Percentiles rank a stretch among this genome's conserved stretches.
Conservation (phyloP, 169 alveolate species). For the Sarcocystis neurona region DNA sequence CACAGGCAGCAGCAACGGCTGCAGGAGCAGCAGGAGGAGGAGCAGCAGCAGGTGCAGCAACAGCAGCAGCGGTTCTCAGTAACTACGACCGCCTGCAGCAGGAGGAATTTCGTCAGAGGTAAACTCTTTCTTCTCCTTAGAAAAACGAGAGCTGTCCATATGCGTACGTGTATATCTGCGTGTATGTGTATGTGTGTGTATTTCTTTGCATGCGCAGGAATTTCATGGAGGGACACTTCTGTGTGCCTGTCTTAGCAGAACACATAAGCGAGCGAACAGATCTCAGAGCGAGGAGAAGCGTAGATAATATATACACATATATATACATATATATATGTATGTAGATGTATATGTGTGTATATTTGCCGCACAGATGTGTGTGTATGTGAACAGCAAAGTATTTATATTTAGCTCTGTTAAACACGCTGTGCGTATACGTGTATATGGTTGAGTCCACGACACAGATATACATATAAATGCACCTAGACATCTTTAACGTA, state of each 20-base stretch:
- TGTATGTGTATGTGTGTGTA: too few relatives aligned
- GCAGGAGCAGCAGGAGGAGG: not conserved
- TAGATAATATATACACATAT: not conserved
- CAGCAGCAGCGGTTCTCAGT: not conserved
- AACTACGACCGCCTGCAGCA: conserved; percentile 19
- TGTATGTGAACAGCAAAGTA: not conserved
- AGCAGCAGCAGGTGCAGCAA: not conserved
- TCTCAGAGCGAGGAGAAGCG: not conserved
- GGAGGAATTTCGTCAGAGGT: conserved; percentile 4
- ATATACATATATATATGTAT: not conserved
- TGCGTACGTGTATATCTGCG: too few relatives aligned
- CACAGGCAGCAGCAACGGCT: not conserved
- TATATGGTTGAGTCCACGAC: not conserved
- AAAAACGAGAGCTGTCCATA: too few relatives aligned
- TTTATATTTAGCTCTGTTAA: not conserved
- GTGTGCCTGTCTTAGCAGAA: too few relatives aligned
- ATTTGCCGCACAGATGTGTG: not conserved
- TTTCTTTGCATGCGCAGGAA: too few relatives aligned
- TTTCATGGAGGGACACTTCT: too few relatives aligned
- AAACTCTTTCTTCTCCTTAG: too few relatives aligned
- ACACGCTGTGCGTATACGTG: not conserved
- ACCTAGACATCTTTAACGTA: too few relatives aligned
- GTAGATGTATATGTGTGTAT: not conserved
- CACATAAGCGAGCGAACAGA: too few relatives aligned
- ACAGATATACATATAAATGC: too few relatives aligned